Evolutionary conservation across 2,329 filamentous ascomycete genomes (phyloP), one percentile per base, ranked within the genome.

Genomic region (Colletotrichum lini): DNA sequence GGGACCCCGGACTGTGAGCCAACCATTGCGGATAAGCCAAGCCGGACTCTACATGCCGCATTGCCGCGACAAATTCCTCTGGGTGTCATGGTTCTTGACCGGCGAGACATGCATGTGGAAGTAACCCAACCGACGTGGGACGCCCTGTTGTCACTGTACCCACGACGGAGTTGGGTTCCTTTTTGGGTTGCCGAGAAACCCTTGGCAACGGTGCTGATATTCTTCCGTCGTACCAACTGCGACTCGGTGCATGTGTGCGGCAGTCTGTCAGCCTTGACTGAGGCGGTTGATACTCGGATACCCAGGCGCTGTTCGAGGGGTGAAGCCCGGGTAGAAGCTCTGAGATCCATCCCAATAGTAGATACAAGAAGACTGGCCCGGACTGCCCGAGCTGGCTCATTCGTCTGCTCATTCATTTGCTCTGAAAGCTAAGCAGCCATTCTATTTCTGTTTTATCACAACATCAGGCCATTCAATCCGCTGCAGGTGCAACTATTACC

Each of bases 351-450:
- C 21, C 38, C 21, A 23, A 42, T 30, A n/a, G n/a, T 30, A 38
- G 56, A 62, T 70, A 70, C 57, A 67, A 67, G 45, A 71, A 52
- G 30, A 38, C 54, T 49, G 30, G 44, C n/a, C 57, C n/a, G 12
- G 47, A 52, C 50, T 47, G 21, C 50, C 23, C 9, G 7, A 3
- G 21, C 18, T 21, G n/a, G n/a, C 52, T 15, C 12, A 12, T 18
- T 13, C 26, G 5, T 26, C 30, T 23, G 26, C 18, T 35, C 35
- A 35, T 16, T 4, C 16, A 53, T 52, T 66, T 40, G 21, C 63
- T 30, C n/a, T 23, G 7, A n/a, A 26, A 10, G 2, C 12, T n/a
- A 26, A n/a, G 8, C 26, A 12, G 13, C 16, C 4, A 13, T 52
- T 18, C 7, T 2, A n/a, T 54, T 58, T n/a, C 30, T 18, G 30